Base-by-base conservation (phyloP, 164 flowering plant genomes). In the Euptelea pleiosperma region DNA sequence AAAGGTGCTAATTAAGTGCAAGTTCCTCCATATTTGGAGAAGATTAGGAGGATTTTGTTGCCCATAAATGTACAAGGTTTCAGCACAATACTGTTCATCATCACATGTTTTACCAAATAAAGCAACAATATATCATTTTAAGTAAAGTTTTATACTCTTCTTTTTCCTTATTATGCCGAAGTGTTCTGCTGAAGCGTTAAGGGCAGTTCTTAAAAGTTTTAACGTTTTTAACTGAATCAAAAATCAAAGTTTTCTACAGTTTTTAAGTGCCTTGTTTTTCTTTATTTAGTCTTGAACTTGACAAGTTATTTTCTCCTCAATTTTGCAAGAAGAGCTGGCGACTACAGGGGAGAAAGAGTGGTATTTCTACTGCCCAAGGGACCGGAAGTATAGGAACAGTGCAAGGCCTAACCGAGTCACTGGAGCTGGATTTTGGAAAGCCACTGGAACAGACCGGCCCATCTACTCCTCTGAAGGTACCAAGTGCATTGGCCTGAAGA, bases 281-380 rank as follows among this genome's bases (percentile, higher is more conserved):
- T 47, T 28, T 19, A 9, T 19, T 4, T 40, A 9, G 21, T 12
- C 8, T 33, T 50, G 48, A 41, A 22, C 22, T 33, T 57, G 62
- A 49, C 30, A 25, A 22, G 34, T 40, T 41, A 57, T 50, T 57
- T 46, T 34, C 24, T 6, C 30, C 50, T 49, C 22, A 28, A 30
- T 52, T 53, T 33, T 68, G 67, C 44, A 66, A 70, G 72, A 46
- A 82, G 87, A 72, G 71, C 36, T 89, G 74, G 97, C 94, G 55
- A 68, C 76, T 5, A 77, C 77, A 0, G 99, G 96, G 11, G 97
- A 93, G 60, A 90, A 85, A 62, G 99, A 93, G 63, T 93, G 99
- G 96, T 93, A 93, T 46, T 93, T 93, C 75, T 93, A 82, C 73
- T 88, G 96, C 61, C 94, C 96, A 5, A 83, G 99, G 78, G 99